These are phyloP conservation scores for Corrigiola litoralis DNA, from an alignment of 179 eudicot genomes.

Conservation along the genomic window DNA sequence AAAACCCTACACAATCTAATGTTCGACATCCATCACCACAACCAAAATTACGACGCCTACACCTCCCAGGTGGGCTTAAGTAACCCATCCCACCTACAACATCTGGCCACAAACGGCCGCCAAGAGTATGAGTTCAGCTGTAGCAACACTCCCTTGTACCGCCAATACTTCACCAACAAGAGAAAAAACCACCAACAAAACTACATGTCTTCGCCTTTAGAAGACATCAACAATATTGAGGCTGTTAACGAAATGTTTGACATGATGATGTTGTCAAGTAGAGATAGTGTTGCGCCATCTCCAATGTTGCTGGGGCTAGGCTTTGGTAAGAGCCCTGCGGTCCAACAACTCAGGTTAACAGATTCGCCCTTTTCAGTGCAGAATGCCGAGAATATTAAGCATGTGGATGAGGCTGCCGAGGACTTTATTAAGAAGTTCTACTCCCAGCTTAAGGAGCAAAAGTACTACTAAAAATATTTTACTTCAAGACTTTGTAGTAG, in stretches of 20 bases:
- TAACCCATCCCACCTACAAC: conserved; percentile 16
- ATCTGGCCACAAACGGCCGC: conserved; percentile 18
- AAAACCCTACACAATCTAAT: conserved; percentile 39
- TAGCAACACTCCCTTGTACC: conserved; percentile 43
- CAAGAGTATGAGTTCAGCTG: conserved; percentile 68
- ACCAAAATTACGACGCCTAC: conserved; percentile 10
- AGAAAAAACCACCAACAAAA: conserved; percentile 9
- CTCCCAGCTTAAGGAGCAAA: conserved; percentile 38
- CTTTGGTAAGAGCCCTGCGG: conserved; percentile 42
- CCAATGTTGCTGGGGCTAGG: conserved; percentile 37
- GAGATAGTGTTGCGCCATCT: conserved; percentile 25
- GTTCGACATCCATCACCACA: conserved; percentile 45
- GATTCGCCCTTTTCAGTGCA: conserved; percentile 62
- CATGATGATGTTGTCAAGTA: conserved; percentile 18
- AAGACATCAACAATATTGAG: conserved; percentile 6
- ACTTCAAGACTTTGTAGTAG: too few relatives aligned
- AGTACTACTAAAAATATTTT: not conserved
- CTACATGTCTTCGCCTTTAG: not conserved
- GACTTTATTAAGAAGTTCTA: conserved; percentile 54
- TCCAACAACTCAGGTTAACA: conserved; percentile 52
- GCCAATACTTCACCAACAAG: conserved; percentile 24
- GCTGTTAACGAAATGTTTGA: conserved; percentile 34
- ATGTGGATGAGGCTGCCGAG: conserved; percentile 56
- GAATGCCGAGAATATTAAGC: conserved; percentile 30
- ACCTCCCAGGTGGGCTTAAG: not conserved